phyloP scores from a whole-genome alignment of 169 alveolate genomes.

The Eimeria sp. region DNA sequence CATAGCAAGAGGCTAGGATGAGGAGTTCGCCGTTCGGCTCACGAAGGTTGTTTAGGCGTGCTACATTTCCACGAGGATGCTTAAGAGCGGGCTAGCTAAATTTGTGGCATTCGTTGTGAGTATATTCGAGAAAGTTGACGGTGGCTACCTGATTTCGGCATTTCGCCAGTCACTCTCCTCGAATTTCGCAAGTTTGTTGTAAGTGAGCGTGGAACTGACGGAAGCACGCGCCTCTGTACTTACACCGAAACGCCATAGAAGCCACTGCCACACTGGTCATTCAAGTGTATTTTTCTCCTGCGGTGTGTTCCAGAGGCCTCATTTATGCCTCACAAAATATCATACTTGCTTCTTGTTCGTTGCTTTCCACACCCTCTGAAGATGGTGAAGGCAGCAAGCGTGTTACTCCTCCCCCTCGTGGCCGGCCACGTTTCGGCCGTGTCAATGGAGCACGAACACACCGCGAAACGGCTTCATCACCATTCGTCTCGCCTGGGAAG shows the following conservation, averaged over 20 bases:
- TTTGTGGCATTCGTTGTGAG: background rate
- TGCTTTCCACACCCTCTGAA: background rate
- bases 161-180: background rate
- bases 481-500: slow-evolving; percentile 68
- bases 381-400: slow-evolving; percentile 74
- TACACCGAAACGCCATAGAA: background rate
- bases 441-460: slow-evolving; percentile 75
- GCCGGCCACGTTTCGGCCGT: slow-evolving; percentile 79
- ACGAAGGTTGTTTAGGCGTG: background rate
- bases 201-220: background rate
- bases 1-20: background rate
- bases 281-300: slow-evolving; percentile 63
- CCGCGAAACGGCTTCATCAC: slow-evolving; percentile 73
- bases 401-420: slow-evolving; percentile 65
- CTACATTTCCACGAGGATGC: background rate
- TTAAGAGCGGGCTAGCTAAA: background rate
- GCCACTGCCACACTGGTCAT: background rate
- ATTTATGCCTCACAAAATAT: slow-evolving; percentile 39
- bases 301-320: slow-evolving; percentile 57
- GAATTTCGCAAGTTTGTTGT: background rate
- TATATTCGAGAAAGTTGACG: background rate
- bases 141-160: background rate
- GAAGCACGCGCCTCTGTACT: slow-evolving; percentile 18
- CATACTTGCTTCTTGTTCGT: slow-evolving; percentile 25
- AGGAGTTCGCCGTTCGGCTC: background rate